Percentiles rank a stretch among this genome's conserved stretches.
These are phyloP conservation scores for Candida berthetii DNA, from an alignment of 805 yeast species.

Conservation along the genomic window DNA sequence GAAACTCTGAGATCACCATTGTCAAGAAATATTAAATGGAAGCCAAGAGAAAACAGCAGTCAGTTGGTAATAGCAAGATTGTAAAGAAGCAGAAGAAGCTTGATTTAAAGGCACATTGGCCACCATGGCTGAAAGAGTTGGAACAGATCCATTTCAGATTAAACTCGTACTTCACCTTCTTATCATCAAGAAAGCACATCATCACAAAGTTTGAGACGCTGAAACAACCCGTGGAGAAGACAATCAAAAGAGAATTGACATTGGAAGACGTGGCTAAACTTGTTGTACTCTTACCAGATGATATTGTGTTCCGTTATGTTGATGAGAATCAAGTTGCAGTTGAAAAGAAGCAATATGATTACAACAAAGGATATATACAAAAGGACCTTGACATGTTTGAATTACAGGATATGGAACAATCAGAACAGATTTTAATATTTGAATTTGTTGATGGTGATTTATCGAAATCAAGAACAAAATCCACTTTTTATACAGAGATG, in stretches of 20 bases:
- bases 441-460: conserved; percentile 69
- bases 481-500: conserved; percentile 36
- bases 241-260: conserved; percentile 36
- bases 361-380: conserved; percentile 45
- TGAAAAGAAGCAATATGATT: conserved; percentile 29
- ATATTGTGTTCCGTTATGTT: conserved; percentile 65
- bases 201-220: conserved; percentile 50
- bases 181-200: conserved; percentile 54
- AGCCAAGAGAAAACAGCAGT: background rate
- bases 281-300: conserved; percentile 57
- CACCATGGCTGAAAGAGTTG: conserved; percentile 30
- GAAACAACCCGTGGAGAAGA: conserved; percentile 44
- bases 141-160: conserved; percentile 43
- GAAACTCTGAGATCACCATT: background rate
- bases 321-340: conserved; percentile 63
- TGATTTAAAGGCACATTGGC: conserved; percentile 11
- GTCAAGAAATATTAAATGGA: background rate
- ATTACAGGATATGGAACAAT: conserved; percentile 30
- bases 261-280: conserved; percentile 59
- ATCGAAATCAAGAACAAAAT: conserved; percentile 40
- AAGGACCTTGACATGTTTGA: conserved; percentile 48
- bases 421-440: conserved; percentile 58
- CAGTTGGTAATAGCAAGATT: background rate
- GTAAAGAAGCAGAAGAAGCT: background rate
- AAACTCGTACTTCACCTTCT: conserved; percentile 57